Conservation (phyloP, 345 rosid species). For the Rhizophora apiculata region DNA sequence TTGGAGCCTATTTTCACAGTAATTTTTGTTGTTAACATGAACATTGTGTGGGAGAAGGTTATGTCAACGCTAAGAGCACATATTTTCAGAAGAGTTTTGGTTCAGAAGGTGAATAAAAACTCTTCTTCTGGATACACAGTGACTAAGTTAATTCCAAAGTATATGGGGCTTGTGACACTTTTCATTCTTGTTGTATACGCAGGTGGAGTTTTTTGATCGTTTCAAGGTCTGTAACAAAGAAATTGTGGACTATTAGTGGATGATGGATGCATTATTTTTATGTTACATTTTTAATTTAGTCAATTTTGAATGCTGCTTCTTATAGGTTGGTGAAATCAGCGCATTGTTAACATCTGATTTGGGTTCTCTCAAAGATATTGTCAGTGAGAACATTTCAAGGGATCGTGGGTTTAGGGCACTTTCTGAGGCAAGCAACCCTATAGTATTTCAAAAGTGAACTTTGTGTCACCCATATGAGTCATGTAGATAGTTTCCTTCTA, state of each 20-base stretch:
- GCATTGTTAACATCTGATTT: slow-evolving; percentile 87
- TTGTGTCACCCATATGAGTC: slow-evolving; percentile 32
- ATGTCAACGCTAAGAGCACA: slow-evolving; percentile 80
- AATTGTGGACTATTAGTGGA: neutral
- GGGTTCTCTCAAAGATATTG: slow-evolving; percentile 71
- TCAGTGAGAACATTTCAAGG: slow-evolving; percentile 86
- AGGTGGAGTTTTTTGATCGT: slow-evolving; percentile 88
- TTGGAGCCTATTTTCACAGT: slow-evolving; percentile 86
- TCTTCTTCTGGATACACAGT: neutral
- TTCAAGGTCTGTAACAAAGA: slow-evolving; percentile 54
- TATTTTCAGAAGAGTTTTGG: slow-evolving; percentile 68
- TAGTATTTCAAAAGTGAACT: slow-evolving; percentile 57
- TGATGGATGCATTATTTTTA: neutral
- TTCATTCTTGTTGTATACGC: slow-evolving; percentile 19
- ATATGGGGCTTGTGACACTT: neutral
- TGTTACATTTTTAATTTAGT: neutral
- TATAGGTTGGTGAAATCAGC: slow-evolving; percentile 83
- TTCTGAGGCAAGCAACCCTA: slow-evolving; percentile 95
- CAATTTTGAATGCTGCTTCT: neutral
- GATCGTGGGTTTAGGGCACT: slow-evolving; percentile 98
- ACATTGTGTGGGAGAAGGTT: slow-evolving; percentile 74
- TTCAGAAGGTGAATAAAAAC: slow-evolving; percentile 59
- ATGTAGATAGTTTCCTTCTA: slow-evolving; percentile 17
- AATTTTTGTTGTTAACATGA: slow-evolving; percentile 70
- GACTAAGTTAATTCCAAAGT: neutral